Conservation (phyloP, 257 asterid genomes). For the Scutellaria baicalensis region DNA sequence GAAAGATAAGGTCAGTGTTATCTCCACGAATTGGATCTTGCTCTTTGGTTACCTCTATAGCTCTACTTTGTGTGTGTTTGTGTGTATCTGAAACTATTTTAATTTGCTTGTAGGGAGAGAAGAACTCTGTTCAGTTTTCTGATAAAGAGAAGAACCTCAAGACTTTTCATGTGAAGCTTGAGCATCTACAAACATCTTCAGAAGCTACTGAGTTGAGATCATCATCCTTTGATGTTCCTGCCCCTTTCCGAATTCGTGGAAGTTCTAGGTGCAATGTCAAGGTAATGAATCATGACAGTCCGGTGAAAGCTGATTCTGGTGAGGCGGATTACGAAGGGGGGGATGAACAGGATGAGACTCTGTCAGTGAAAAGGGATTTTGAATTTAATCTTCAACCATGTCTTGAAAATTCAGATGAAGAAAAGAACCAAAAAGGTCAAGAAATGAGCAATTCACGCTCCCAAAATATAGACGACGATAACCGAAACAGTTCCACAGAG, state of each 20-base stretch:
- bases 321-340: conserved; percentile 58
- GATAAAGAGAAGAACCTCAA: conserved; percentile 12
- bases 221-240: conserved; percentile 39
- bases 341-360: conserved; percentile 46
- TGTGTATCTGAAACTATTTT: neutral
- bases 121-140: conserved; percentile 1
- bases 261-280: conserved; percentile 37
- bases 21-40: neutral
- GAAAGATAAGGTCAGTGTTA: conserved; percentile 40
- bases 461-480: conserved; percentile 9
- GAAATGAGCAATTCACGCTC: conserved; percentile 3
- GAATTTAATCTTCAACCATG: conserved; percentile 38
- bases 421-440: conserved; percentile 14
- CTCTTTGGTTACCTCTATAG: neutral
- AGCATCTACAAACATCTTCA: conserved; percentile 25
- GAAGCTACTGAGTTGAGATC: conserved; percentile 30
- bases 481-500: conserved; percentile 14
- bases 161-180: conserved; percentile 30
- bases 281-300: conserved; percentile 55
- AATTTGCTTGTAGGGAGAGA: conserved; percentile 29
- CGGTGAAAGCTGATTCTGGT: conserved; percentile 27
- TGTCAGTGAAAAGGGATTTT: conserved; percentile 35
- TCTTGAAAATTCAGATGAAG: conserved; percentile 17
- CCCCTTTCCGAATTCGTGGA: conserved; percentile 28
- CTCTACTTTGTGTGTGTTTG: neutral